Percentiles rank a stretch among this genome's conserved stretches.
Evolutionary conservation across 352 stramenopile species (phyloP).

Genomic region (Ophiocytium majus): DNA sequence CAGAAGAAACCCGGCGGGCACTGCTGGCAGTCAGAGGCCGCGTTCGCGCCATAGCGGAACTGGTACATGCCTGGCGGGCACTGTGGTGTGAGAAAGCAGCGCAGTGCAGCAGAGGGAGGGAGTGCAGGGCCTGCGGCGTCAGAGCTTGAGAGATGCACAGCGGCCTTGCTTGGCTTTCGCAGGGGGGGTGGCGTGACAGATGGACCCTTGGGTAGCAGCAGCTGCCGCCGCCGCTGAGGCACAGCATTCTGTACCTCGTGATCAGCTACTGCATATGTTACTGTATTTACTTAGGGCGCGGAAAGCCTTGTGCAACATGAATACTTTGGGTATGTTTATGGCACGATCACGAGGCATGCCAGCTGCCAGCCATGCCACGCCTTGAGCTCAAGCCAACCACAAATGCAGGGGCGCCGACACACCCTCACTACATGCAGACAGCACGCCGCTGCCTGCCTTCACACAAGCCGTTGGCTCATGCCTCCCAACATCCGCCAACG

Average conservation of each 20-base stretch:
- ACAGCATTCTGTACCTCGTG: neutral
- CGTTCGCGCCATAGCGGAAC: neutral
- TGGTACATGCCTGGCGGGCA: neutral
- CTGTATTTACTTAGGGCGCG: too few relatives aligned
- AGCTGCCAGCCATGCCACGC: too few relatives aligned
- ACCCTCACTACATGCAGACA: too few relatives aligned
- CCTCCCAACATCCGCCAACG: too few relatives aligned
- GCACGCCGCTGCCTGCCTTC: too few relatives aligned
- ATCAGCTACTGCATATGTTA: too few relatives aligned
- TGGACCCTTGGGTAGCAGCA: neutral
- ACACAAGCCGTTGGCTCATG: too few relatives aligned
- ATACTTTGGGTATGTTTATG: too few relatives aligned
- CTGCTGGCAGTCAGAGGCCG: neutral
- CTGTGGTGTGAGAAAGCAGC: neutral
- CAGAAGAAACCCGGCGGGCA: slow-evolving; percentile 71
- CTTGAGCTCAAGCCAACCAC: too few relatives aligned
- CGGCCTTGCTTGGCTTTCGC: neutral
- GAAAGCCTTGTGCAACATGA: too few relatives aligned
- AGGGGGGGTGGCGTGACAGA: neutral
- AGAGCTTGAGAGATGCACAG: neutral
- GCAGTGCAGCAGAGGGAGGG: neutral
- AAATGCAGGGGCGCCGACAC: too few relatives aligned
- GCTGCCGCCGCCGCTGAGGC: neutral
- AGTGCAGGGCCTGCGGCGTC: neutral
- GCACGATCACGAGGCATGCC: too few relatives aligned